phyloP scores from a whole-genome alignment of 371 early-diverging fungal genomes.

The Actinomortierella ambigua region DNA sequence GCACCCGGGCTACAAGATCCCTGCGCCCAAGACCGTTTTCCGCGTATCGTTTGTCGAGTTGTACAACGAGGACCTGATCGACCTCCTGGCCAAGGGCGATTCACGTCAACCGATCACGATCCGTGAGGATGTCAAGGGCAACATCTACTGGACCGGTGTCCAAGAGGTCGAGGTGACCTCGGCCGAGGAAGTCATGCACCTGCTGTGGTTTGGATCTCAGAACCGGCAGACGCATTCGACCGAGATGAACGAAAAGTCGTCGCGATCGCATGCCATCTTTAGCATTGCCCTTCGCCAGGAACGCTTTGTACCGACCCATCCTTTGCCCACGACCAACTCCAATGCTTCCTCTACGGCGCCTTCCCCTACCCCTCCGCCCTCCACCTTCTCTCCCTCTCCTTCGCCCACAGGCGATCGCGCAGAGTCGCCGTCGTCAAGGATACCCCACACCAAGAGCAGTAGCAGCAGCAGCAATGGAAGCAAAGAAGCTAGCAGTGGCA shows the following conservation, averaged over 20 bases:
- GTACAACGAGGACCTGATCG: conserved; percentile 97
- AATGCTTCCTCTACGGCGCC: conserved; percentile 2
- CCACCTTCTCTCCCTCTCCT: conserved; percentile 11
- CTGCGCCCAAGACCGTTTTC: conserved; percentile 38
- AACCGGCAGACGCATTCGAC: conserved; percentile 94
- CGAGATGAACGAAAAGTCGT: conserved; percentile 96
- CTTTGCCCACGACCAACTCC: conserved; percentile 12
- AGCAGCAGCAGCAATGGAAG: background rate
- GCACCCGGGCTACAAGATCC: conserved; percentile 33
- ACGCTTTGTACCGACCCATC: conserved; percentile 50
- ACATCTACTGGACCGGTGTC: conserved; percentile 90
- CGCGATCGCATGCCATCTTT: conserved; percentile 98
- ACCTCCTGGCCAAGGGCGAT: conserved; percentile 72
- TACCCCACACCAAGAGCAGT: background rate
- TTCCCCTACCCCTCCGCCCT: conserved; percentile 5
- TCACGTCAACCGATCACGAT: conserved; percentile 75
- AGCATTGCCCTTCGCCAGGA: conserved; percentile 87
- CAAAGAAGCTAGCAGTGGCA: background rate
- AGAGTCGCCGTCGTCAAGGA: conserved; percentile 12
- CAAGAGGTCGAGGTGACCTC: conserved; percentile 78
- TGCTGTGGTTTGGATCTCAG: conserved; percentile 78
- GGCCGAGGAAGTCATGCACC: conserved; percentile 79
- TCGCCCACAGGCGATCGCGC: conserved; percentile 15
- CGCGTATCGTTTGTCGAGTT: conserved; percentile 85
- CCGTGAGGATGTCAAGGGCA: conserved; percentile 92